phyloP scores from a whole-genome alignment of 495 filamentous ascomycete genomes.

The Neurospora sp. region DNA sequence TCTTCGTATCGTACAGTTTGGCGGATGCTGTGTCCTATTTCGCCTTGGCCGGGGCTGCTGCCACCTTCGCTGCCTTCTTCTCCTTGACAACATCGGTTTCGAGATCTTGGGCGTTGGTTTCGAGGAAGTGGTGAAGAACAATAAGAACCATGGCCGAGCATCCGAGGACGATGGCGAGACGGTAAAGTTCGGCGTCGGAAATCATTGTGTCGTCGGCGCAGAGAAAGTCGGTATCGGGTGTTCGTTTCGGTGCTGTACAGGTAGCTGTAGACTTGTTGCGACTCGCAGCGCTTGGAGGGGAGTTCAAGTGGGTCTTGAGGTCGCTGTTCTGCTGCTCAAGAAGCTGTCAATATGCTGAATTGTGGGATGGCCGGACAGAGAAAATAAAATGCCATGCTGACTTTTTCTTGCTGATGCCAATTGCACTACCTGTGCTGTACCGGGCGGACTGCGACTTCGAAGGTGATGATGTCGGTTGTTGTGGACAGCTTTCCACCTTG shows the following conservation, averaged over 20 bases:
- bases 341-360: not conserved
- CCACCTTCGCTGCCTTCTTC: conserved; percentile 52
- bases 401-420: not conserved
- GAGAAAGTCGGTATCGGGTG: not conserved
- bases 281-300: not conserved
- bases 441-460: not conserved
- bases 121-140: conserved; percentile 92
- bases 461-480: conserved; percentile 2
- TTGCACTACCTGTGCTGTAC: not conserved
- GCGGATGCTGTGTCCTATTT: conserved; percentile 3
- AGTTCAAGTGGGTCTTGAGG: not conserved
- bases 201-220: conserved; percentile 52
- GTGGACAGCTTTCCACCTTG: conserved; percentile 20
- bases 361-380: not conserved
- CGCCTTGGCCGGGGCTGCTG: conserved; percentile 19
- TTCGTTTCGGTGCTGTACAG: not conserved
- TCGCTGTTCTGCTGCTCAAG: not conserved
- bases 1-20: conserved; percentile 11
- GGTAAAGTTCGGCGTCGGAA: conserved; percentile 73
- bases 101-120: conserved; percentile 71
- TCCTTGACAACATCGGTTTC: conserved; percentile 43
- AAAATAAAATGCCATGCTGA: not conserved
- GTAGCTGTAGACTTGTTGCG: not conserved
- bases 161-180: conserved; percentile 87
- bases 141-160: conserved; percentile 87